These are phyloP conservation scores for Penicillium subrubescens DNA, from an alignment of 495 filamentous ascomycete genomes.

Conservation along the genomic window DNA sequence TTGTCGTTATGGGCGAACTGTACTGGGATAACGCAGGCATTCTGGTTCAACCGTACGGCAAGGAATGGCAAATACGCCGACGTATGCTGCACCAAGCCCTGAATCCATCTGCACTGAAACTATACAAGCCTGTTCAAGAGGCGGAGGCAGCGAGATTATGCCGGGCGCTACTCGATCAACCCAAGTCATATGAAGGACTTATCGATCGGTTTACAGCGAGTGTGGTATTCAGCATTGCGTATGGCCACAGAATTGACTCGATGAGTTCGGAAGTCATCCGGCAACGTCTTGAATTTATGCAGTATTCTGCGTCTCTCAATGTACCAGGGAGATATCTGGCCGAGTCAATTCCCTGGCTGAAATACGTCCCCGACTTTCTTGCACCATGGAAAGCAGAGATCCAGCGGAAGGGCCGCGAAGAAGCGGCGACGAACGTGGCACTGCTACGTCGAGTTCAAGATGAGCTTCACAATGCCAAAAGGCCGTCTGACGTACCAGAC, in stretches of 20 bases:
- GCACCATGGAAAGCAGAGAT: constrained; percentile 34
- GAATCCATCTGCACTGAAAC: constrained; percentile 45
- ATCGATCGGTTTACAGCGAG: constrained; percentile 30
- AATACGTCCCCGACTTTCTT: constrained; percentile 26
- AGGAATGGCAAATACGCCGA: constrained; percentile 44
- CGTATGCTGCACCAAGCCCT: constrained; percentile 45
- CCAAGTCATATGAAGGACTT: constrained; percentile 17
- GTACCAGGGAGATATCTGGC: constrained; percentile 28
- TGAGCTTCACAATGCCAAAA: constrained; percentile 12
- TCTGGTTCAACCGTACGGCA: constrained; percentile 52
- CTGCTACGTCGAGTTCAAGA: constrained; percentile 16
- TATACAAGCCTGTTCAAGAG: constrained; percentile 50
- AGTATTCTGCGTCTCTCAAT: constrained; percentile 23
- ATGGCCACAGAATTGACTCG: constrained; percentile 34
- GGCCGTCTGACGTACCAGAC: constrained; percentile 12
- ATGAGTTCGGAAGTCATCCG: constrained; percentile 20
- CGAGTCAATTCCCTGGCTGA: constrained; percentile 30
- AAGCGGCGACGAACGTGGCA: constrained; percentile 14
- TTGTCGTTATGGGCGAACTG: constrained; percentile 56
- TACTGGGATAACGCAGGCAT: constrained; percentile 49
- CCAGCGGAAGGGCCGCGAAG: constrained; percentile 18
- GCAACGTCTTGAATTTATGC: constrained; percentile 25
- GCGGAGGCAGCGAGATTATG: constrained; percentile 41
- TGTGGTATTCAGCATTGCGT: constrained; percentile 32
- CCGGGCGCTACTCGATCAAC: constrained; percentile 29